Base-by-base conservation (phyloP, 1,139 yeast genomes). In the Scheffersomyces cryptocercus region DNA sequence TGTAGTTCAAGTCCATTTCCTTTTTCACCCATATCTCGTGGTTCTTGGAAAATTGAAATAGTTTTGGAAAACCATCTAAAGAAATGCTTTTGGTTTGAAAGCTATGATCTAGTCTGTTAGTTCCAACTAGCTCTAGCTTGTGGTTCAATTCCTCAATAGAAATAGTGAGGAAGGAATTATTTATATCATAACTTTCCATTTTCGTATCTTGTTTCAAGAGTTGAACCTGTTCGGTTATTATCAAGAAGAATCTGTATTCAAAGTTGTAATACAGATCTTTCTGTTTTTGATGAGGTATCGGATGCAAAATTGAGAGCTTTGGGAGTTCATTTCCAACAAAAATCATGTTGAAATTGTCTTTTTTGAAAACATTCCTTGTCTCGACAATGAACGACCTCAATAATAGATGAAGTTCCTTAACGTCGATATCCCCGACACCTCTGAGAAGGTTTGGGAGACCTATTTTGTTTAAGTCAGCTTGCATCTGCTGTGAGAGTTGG, bases 11-110 rank as follows among this genome's bases (percentile, higher is more conserved):
- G 3, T 37, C 48, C 29, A 14, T 38, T 15, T 73, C 79, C 14
- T 50, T 45, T 46, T 73, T 70, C 5, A 64, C 56, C 90, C 89
- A 85, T 29, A 80, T 47, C 45, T 84, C 85, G 45, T 65, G 65
- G 4, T 42, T 26, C 2, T 38, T 31, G 15, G 57, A 47, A 31
- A 35, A 46, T 34, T 52, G 54, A 5, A 64, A 15, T 13, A 56
- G 43, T 12, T 42, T 38, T 0, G 67, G 55, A 6, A 51, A 14
- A 15, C 31, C 14, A 9, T 13, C 13, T 16, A 34, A 16, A 4
- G 13, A 31, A 10, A 15, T 33, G 29, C 13, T 29, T 28, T 40
- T 40, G n/a, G 42, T 41, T n/a, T 30, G 40, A 36, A 37, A 43
- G 20, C 35, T 31, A 20, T 31, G 15, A 20, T 31, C 35, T 3